Percentiles rank a stretch among this genome's conserved stretches.
These are phyloP conservation scores for Neckera pumila DNA, from an alignment of 225 moss, liverwort and hornwort species.

Conservation along the genomic window DNA sequence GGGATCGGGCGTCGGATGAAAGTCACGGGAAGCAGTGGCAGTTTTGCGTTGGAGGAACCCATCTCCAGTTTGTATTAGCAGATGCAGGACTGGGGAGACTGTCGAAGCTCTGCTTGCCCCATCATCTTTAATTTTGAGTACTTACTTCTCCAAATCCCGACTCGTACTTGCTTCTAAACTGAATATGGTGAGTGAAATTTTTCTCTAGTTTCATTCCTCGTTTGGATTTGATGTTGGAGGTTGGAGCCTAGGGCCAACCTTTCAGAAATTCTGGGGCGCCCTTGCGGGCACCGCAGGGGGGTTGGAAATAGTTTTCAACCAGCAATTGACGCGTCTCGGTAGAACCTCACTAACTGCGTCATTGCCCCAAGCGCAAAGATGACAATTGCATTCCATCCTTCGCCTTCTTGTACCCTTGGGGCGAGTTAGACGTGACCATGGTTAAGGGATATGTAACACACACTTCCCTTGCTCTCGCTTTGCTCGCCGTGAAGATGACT, in stretches of 20 bases:
- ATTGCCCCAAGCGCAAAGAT: conserved; percentile 95
- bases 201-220: rapidly evolving
- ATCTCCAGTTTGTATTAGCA: conserved; percentile 45
- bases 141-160: conserved; percentile 24
- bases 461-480: not conserved
- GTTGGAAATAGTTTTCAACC: conserved; percentile 99
- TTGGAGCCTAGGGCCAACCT: conserved; percentile 31
- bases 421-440: not conserved
- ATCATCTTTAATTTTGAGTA: conserved; percentile 43
- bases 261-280: conserved; percentile 79
- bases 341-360: conserved; percentile 86
- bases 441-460: not conserved
- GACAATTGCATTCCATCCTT: rapidly evolving
- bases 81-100: conserved; percentile 54
- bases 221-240: not conserved
- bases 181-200: rapidly evolving
- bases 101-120: conserved; percentile 35
- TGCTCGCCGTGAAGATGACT: not conserved
- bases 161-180: conserved; percentile 51
- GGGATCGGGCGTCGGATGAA: conserved; percentile 48
- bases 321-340: conserved; percentile 97
- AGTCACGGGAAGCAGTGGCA: conserved; percentile 36
- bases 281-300: conserved; percentile 68
- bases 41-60: conserved; percentile 37
- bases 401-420: not conserved